Evolutionary conservation across 306 rosid genomes (phyloP), one percentile per base, ranked within the genome.

Genomic region (Medicago ruthenica): DNA sequence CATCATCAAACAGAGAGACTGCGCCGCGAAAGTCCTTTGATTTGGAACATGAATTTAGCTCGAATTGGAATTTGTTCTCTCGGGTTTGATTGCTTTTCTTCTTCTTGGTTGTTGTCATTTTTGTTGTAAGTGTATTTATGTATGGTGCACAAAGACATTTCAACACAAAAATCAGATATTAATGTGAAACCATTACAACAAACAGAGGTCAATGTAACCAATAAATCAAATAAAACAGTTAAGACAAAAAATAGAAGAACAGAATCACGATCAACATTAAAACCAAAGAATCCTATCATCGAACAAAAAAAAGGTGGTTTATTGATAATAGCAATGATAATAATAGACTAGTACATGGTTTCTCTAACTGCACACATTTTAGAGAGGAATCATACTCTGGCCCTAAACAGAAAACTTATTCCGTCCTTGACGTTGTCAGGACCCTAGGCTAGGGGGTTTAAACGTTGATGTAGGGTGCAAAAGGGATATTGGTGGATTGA

Each of bases 1-100:
- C 93, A 34, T 76, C 67, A 48, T 90, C 93, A 14, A 79, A 89
- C 0, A 88, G 89, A 9, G 89, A 60, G 48, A 95, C 86, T 0
- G 98, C 92, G 5, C 70, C 70, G 1, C 22, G 73, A 1, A 95
- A 63, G 65, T 95, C 85, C 24, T 92, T 95, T 12, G 55, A 81
- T 67, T 85, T 95, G 36, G 97, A 88, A 74, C 88, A 90, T 18
- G 89, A 65, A 71, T 88, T 90, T 40, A 92, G 90, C 72, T 87
- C 88, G 8, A 73, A 81, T 67, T 89, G 96, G 79, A 95, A 90
- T 71, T 84, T 83, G 51, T 44, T 5, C 42, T 89, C 98, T 3
- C 87, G 86, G 41, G 79, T 83, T 76, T 80, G 80, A 53, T 24
- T 80, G 48, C 75, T 67, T 74, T 78, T 86, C 79, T 68, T 90